A percentile compares a stretch with the other conserved stretches of the same genome.
Conservation (phyloP, 2,329 filamentous ascomycete genomes). For the Colletotrichum godetiae region DNA sequence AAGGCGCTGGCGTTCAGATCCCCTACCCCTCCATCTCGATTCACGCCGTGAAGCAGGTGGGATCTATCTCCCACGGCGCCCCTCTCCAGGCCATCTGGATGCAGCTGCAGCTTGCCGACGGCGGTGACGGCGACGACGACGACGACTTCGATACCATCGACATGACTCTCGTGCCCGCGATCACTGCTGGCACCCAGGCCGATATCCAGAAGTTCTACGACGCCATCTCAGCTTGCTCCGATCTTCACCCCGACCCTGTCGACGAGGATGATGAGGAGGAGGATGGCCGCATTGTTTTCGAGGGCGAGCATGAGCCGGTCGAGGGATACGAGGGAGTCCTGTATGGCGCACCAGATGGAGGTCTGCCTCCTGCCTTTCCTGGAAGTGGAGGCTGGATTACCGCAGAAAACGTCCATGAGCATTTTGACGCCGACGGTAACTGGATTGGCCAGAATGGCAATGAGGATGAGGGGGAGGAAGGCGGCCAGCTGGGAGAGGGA, state of each 20-base stretch:
- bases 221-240: conserved; percentile 79
- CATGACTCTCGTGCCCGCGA: conserved; percentile 71
- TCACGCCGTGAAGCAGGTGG: conserved; percentile 76
- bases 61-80: conserved; percentile 48
- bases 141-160: conserved; percentile 76
- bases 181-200: conserved; percentile 39
- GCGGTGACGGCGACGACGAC: conserved; percentile 60
- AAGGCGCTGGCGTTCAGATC: conserved; percentile 72
- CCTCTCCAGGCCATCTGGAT: conserved; percentile 69
- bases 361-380: conserved; percentile 74
- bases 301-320: conserved; percentile 64
- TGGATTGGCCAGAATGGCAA: conserved; percentile 66
- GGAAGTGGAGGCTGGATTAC: conserved; percentile 89
- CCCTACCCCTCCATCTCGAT: conserved; percentile 81
- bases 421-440: conserved; percentile 83
- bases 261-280: conserved; percentile 68
- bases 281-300: conserved; percentile 67
- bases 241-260: conserved; percentile 79
- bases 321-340: conserved; percentile 69
- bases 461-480: conserved; percentile 51
- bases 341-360: conserved; percentile 58
- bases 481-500: conserved; percentile 70
- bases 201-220: conserved; percentile 66
- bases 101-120: conserved; percentile 73
- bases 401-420: conserved; percentile 88